Evolutionary conservation across 768 basidiomycete species (phyloP).

Genomic region (Floccularia luteovirens): DNA sequence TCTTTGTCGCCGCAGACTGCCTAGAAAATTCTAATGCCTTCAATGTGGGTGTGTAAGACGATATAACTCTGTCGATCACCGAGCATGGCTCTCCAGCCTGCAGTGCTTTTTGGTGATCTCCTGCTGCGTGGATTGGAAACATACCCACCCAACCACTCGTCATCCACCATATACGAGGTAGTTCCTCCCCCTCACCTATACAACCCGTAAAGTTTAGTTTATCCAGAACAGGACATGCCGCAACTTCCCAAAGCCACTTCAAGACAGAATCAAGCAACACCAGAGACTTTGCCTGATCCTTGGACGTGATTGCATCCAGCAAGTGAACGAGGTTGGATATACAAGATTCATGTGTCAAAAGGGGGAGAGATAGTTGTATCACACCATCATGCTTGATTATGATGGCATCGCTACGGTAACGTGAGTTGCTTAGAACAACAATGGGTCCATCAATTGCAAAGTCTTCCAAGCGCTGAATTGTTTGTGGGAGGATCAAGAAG

Average conservation of each 20-base stretch:
- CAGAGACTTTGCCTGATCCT: slow-evolving; percentile 2
- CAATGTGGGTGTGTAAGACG: slow-evolving; percentile 12
- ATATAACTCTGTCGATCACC: slow-evolving; percentile 9
- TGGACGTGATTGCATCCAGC: background rate
- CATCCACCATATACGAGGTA: slow-evolving; percentile 12
- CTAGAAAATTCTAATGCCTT: slow-evolving; percentile 9
- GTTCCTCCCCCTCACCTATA: background rate
- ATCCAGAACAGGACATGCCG: slow-evolving; percentile 10
- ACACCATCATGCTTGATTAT: slow-evolving; percentile 7
- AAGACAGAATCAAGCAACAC: slow-evolving; percentile 2
- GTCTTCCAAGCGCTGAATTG: background rate
- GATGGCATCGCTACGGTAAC: slow-evolving; percentile 10
- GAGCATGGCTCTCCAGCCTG: slow-evolving; percentile 7
- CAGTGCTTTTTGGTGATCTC: slow-evolving; percentile 8
- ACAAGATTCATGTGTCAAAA: slow-evolving; percentile 1
- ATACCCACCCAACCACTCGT: slow-evolving; percentile 5
- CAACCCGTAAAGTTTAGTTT: slow-evolving; percentile 7
- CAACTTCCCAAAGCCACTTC: slow-evolving; percentile 10
- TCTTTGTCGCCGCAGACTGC: background rate
- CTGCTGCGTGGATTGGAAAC: slow-evolving; percentile 12
- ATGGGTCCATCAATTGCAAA: slow-evolving; percentile 7
- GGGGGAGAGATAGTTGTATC: slow-evolving; percentile 2
- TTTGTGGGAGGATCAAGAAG: slow-evolving; percentile 7
- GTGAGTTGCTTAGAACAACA: slow-evolving; percentile 8
- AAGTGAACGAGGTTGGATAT: background rate